Evolutionary conservation across 805 yeast genomes (phyloP).

Genomic region (Ogataea zsoltii): DNA sequence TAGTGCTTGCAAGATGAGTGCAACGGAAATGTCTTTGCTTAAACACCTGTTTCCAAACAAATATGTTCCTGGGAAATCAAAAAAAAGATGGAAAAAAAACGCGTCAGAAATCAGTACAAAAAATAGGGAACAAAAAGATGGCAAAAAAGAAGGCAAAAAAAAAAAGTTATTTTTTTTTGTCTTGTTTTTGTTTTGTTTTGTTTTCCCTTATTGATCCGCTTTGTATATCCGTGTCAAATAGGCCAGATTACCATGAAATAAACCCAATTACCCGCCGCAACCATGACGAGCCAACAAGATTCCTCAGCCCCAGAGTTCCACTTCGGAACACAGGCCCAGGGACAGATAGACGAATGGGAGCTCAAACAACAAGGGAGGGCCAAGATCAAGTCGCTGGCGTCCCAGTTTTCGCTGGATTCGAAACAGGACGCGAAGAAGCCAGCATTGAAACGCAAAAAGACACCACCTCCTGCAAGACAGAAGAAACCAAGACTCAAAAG

Average conservation of each 20-base stretch:
- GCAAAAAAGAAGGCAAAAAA: background rate
- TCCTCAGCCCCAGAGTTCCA: conserved; percentile 5
- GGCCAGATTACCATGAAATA: no score
- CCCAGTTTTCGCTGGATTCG: conserved; percentile 11
- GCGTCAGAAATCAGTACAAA: conserved; percentile 2
- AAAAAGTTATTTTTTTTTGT: background rate
- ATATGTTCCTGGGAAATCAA: background rate
- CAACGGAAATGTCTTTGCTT: no score
- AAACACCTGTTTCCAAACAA: no score
- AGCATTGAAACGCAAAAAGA: conserved; percentile 1
- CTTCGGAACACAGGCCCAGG: conserved; percentile 28
- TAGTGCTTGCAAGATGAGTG: background rate
- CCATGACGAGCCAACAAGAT: background rate
- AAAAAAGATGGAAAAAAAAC: background rate
- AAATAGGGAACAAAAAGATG: background rate
- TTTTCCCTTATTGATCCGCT: no score
- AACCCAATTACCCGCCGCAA: background rate
- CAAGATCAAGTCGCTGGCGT: conserved; percentile 7
- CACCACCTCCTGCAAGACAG: background rate
- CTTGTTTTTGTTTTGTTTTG: background rate
- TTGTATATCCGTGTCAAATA: no score
- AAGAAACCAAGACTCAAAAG: conserved; percentile 19
- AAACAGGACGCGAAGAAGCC: background rate
- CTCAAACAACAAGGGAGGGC: conserved; percentile 10
- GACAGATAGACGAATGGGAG: conserved; percentile 24